A percentile compares a stretch with the other conserved stretches of the same genome.
Conservation (phyloP, 2,329 filamentous ascomycete genomes). For the Dothistroma pini region DNA sequence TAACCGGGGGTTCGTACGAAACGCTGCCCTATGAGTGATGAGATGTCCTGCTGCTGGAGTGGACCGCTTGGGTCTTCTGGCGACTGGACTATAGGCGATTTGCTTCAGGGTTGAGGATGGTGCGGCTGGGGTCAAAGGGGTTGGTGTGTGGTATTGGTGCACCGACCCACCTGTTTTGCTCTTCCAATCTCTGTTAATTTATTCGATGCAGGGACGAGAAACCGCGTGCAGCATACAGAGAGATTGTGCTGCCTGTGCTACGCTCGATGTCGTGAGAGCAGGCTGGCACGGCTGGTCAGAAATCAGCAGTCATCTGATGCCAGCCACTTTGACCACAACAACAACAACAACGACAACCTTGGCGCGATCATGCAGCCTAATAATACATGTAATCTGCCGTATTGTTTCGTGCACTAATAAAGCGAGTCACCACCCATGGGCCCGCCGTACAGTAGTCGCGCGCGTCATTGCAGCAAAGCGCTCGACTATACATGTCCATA, state of each 20-base stretch:
- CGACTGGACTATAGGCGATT: background rate
- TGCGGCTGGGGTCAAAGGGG: background rate
- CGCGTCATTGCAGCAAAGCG: background rate
- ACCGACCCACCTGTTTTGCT: background rate
- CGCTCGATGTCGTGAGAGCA: background rate
- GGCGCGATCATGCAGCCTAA: background rate
- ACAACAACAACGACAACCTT: background rate
- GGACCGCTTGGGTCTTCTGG: no score
- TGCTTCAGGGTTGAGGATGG: background rate
- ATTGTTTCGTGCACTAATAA: background rate
- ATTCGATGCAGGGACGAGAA: background rate
- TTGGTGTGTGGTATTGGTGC: background rate
- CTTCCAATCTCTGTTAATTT: conserved; percentile 8
- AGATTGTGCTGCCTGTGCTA: background rate
- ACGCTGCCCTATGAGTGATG: background rate
- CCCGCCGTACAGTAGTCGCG: background rate
- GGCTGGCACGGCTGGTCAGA: background rate
- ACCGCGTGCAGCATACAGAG: background rate
- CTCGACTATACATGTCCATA: no score
- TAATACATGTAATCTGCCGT: background rate
- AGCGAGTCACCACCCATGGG: background rate
- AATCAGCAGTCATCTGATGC: background rate
- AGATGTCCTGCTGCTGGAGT: background rate
- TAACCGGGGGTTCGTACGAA: background rate
- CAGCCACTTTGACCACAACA: background rate